Base-by-base conservation (phyloP, 331 rosid genomes). In the Ulmus americana region DNA sequence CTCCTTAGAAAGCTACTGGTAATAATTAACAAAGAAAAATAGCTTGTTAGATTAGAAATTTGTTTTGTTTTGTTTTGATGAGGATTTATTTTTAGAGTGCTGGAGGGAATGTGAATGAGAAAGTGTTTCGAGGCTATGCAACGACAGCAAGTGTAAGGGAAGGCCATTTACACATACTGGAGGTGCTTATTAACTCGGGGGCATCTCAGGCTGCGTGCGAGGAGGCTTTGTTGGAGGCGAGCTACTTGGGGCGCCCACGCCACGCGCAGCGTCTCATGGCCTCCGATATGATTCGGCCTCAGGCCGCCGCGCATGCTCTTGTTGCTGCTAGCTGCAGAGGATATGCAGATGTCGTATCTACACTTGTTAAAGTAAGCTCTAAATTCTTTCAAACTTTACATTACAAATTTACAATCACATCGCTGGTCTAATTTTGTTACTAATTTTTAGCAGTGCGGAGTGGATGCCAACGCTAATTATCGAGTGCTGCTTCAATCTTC, bases 181-280 rank as follows among this genome's bases (percentile, higher is more conserved):
- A 83, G 63, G 70, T 77, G 15, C 83, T 86, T 53, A 64, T 81
- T 63, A 79, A 74, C 22, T 77, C 71, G 3, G 85, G 86, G 12
- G 83, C 89, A 4, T 79, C 85, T 61, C 88, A 83, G 65, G 71
- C 45, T 69, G 85, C 92, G 35, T 81, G 92, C n/a, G 85, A 86
- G 71, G 89, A 86, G 70, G 86, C 92, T 39, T 71, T 86, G 61
- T 56, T 86, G 69, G 92, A 83, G 78, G 83, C 89, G 70, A 79
- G 88, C 71, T 72, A 71, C 60, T 10, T 83, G 16, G 92, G 84
- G 38, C 47, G 40, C 45, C 67, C 85, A n/a, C 74, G 75, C 61
- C 70, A 64, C 59, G 75, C 80, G 14, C 85, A 83, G 70, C 63
- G 83, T 39, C 82, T 83, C 45, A 76, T 86, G 81, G 78, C 56